Base-by-base conservation (phyloP, 768 basidiomycete genomes). In the Hericium alpestre region DNA sequence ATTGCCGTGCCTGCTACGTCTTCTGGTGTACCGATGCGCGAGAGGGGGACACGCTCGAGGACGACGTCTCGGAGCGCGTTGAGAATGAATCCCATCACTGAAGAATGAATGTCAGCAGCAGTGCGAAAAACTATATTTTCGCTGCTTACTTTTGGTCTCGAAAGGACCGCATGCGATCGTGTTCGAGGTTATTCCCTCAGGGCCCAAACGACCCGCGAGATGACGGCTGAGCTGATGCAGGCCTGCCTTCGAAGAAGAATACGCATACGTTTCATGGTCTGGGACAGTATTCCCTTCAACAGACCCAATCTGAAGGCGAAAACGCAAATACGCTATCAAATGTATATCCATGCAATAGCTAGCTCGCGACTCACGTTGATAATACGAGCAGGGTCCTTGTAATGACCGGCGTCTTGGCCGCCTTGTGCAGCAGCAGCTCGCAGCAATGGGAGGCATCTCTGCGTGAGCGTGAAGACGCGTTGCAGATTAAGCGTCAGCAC, bases 1-100 rank as follows among this genome's bases (percentile, higher is more conserved):
- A 87, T 62, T 46, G 79, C 81, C 16, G 82, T 73, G 0, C 82
- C 84, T 1, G 76, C 81, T 22, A 87, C 76, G 63, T 87, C 86
- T 64, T 85, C 82, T 1, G 81, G 76, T 18, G 72, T 74, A 4
- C 86, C 85, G 50, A 86, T 77, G 10, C 83, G 72, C 15, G 70
- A 71, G 53, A 78, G 68, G 2, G 84, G 83, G 18, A 81, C 70
- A 22, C 65, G 63, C 0, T 69, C 69, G 7, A 74, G 64, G 56
- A 86, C 70, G 10, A 65, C 58, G 11, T 80, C 74, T 38, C 80
- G 76, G 15, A 67, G 63, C 3, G 70, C 67, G 20, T 75, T 72
- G 38, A 86, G 67, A 10, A 78, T 79, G 27, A 77, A 73, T 6
- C 74, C 74, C 66, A 80, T 82, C 78, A 84, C 82, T 78, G 64